A percentile compares a stretch with the other conserved stretches of the same genome.
phyloP scores from a whole-genome alignment of 2,329 filamentous ascomycete species.

The Cladosporium sp. region DNA sequence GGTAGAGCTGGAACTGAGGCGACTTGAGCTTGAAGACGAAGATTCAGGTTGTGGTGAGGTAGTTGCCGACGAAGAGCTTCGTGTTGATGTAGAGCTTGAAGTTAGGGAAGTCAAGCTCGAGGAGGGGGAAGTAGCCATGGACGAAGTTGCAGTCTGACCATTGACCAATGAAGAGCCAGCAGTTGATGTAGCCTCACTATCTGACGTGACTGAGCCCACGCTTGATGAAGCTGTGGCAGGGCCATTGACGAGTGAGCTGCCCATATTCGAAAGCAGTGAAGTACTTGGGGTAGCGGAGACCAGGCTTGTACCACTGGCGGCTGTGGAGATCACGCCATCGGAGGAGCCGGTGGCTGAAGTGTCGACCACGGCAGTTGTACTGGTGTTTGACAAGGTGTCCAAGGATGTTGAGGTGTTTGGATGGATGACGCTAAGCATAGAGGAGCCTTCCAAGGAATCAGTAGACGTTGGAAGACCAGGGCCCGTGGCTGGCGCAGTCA shows the following conservation, averaged over 20 bases:
- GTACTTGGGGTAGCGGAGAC: conserved; percentile 4
- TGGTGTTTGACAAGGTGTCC: too few relatives aligned
- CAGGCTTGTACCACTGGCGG: too few relatives aligned
- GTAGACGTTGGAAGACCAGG: neutral
- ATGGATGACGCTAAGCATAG: neutral
- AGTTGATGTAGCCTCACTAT: neutral
- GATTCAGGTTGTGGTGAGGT: neutral
- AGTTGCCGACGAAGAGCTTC: neutral
- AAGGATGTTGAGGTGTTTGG: too few relatives aligned
- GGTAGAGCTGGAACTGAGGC: neutral
- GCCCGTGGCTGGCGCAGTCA: neutral
- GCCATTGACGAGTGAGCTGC: neutral
- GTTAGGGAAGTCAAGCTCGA: neutral
- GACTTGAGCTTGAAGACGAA: neutral
- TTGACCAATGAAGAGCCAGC: neutral
- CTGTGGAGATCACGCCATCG: too few relatives aligned
- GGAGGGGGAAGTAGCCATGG: neutral
- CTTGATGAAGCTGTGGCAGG: neutral
- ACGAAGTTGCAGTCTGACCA: neutral
- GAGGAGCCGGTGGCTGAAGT: too few relatives aligned
- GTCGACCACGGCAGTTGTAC: too few relatives aligned
- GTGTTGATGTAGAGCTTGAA: too few relatives aligned
- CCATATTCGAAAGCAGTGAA: neutral
- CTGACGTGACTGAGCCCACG: neutral
- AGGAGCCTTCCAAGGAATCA: neutral